phyloP scores from a whole-genome alignment of 345 rosid species.

The Sapria himalayana region DNA sequence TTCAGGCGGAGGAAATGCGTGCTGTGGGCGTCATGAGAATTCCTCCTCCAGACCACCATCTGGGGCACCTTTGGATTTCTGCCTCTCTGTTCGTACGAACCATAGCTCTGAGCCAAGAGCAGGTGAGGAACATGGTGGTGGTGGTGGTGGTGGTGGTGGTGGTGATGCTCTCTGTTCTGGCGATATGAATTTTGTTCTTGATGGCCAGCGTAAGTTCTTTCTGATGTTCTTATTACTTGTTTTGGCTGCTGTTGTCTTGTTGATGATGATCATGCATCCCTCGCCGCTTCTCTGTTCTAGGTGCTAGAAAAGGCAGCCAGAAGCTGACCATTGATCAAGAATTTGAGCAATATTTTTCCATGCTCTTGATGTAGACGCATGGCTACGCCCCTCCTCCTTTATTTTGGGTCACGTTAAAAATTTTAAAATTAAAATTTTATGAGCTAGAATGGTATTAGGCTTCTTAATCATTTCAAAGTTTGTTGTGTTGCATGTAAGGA shows the following conservation, averaged over 20 bases:
- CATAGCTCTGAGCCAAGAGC: conserved; percentile 17
- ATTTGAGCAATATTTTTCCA: conserved; percentile 74
- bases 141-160: too few species aligned
- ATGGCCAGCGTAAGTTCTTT: too few species aligned
- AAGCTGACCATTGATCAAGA: conserved; percentile 88
- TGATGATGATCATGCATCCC: too few species aligned
- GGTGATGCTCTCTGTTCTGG: conserved; percentile 16
- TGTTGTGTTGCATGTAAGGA: too few species aligned
- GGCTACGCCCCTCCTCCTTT: too few species aligned
- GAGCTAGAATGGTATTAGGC: too few species aligned
- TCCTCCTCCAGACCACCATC: conserved; percentile 12
- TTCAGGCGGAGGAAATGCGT: conserved; percentile 8
- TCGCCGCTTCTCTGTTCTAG: too few species aligned
- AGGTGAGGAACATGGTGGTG: conserved; percentile 32
- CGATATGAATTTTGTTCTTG: conserved; percentile 15
- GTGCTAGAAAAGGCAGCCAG: conserved; percentile 12
- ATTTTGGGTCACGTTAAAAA: too few species aligned
- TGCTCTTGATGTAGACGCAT: conserved; percentile 44
- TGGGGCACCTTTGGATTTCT: conserved; percentile 9
- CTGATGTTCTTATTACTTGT: too few species aligned
- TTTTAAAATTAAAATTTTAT: too few species aligned
- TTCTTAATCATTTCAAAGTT: too few species aligned
- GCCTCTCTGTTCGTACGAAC: conserved; percentile 13
- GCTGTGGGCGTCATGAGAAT: conserved; percentile 3
- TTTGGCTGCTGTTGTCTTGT: too few species aligned